phyloP scores from a whole-genome alignment of 2,329 filamentous ascomycete species.

The Fusarium robinianum region DNA sequence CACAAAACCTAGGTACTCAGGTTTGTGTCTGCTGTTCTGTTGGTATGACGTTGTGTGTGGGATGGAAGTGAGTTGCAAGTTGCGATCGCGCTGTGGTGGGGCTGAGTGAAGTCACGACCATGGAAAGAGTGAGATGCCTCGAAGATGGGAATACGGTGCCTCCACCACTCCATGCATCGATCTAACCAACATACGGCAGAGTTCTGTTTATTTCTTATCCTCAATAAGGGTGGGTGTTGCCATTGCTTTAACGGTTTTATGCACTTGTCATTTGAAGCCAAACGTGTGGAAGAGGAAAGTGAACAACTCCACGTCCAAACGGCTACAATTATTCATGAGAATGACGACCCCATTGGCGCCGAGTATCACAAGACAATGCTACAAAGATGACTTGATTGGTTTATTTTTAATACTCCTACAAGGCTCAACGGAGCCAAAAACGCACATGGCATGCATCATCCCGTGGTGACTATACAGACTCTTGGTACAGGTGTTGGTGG shows the following conservation, averaged over 20 bases:
- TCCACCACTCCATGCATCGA: no score
- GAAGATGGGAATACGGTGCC: no score
- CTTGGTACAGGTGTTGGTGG: constrained; percentile 36
- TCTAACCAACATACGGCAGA: no score
- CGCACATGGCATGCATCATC: constrained; percentile 42
- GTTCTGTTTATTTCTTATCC: no score
- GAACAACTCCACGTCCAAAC: no score
- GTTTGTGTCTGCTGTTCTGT: constrained; percentile 13
- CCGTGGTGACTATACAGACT: constrained; percentile 39
- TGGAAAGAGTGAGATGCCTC: no score
- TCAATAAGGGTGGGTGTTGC: no score
- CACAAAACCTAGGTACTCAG: constrained; percentile 1
- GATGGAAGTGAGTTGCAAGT: constrained; percentile 18
- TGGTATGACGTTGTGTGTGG: constrained; percentile 33
- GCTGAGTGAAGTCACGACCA: constrained; percentile 13
- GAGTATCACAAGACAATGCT: background rate
- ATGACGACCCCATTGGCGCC: background rate
- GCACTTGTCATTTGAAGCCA: no score
- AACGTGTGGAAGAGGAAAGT: no score
- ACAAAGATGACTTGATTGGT: constrained; percentile 8
- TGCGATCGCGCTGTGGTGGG: constrained; percentile 22
- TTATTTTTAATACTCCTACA: constrained; percentile 37
- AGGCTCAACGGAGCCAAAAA: constrained; percentile 39
- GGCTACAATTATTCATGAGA: background rate
- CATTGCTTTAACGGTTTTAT: no score